These are phyloP conservation scores for Cornus suecica DNA, from an alignment of 148 eudicot species.

Conservation along the genomic window DNA sequence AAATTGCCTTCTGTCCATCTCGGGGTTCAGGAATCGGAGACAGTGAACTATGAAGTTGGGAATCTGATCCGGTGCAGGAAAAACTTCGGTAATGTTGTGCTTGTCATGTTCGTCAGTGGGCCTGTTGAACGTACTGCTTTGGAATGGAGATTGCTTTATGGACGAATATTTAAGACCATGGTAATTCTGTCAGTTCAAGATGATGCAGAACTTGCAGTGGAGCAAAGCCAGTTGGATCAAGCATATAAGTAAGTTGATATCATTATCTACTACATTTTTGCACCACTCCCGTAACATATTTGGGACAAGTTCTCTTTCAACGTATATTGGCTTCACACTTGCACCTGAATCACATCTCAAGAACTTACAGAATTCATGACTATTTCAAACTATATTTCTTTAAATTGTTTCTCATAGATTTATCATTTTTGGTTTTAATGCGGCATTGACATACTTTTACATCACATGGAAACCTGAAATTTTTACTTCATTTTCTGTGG, in stretches of 20 bases:
- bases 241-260: conserved; percentile 27
- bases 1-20: conserved; percentile 37
- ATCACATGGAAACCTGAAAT: background rate
- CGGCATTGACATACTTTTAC: no score
- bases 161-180: conserved; percentile 35
- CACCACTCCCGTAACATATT: background rate
- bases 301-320: background rate
- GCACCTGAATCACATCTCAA: background rate
- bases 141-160: conserved; percentile 41
- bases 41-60: conserved; percentile 39
- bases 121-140: conserved; percentile 35
- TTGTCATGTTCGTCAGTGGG: conserved; percentile 31
- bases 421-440: no score
- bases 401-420: no score
- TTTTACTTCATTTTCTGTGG: background rate
- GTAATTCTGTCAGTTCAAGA: conserved; percentile 27
- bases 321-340: background rate
- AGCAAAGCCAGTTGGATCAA: conserved; percentile 30
- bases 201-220: conserved; percentile 31
- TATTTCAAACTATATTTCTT: no score
- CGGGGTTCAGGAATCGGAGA: conserved; percentile 31
- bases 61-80: conserved; percentile 34
- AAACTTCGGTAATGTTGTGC: conserved; percentile 33
- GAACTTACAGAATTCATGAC: background rate
- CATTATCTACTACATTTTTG: background rate